Base-by-base conservation (phyloP, 495 filamentous ascomycete genomes). In the Neurospora africana region DNA sequence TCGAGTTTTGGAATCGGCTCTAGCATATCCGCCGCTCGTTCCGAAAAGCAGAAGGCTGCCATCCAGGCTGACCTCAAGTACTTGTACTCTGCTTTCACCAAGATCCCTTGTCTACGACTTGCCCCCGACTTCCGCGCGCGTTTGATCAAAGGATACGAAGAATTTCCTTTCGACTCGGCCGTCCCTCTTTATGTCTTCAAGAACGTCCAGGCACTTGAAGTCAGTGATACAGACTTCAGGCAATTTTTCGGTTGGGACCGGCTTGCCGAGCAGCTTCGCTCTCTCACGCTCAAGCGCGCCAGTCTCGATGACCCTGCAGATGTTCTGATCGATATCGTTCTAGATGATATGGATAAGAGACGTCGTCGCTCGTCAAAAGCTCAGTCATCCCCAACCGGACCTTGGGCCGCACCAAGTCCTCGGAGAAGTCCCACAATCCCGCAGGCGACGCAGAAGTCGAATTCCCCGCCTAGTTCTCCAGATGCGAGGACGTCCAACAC, bases 151-250 rank as follows among this genome's bases (percentile, higher is more conserved):
- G 95, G 94, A 38, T 98, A 94, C 78, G 95, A 99, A 80, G 95
- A 98, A 78, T 99, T 99, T 77, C 95, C 95, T 4, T 97, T 99
- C 80, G 95, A 99, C 79, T 95, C 93, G 44, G 95, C 95, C n/a
- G 95, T 99, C 35, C 95, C 95, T 21, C 83, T 98, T 13, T 90
- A 93, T 79, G 91, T 92, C 35, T 98, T 99, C 87, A 98, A 99
- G 84, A 99, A 98, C 76, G 82, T 98, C 68, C 93, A 93, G 81
- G 90, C 92, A 11, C 85, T 99, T 75, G 95, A 98, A 81, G 93
- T 99, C 58, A 93, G 90, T 81, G 94, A 97, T 79, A 90, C 98
- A 78, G 95, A 98, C 81, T 97, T 96, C 78, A 89, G 95, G 74
- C 94, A 97, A 74, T 97, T 98, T 82, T 97, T 92, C 80, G 95